These are phyloP conservation scores for Coffea humblotiana DNA, from an alignment of 305 asterid genomes.

Conservation along the genomic window DNA sequence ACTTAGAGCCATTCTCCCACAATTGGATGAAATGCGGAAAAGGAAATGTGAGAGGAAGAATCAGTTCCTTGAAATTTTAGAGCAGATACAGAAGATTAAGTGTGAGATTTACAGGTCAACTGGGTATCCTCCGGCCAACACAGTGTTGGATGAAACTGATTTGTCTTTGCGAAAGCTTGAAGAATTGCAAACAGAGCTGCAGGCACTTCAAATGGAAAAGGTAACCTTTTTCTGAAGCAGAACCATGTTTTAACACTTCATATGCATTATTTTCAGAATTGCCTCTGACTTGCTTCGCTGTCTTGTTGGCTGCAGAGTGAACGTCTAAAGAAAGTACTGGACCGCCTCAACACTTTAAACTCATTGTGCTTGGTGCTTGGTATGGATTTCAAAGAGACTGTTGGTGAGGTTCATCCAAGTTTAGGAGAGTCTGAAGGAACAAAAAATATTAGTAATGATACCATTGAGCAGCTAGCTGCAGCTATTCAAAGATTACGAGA, in stretches of 20 bases:
- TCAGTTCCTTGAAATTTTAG: constrained; percentile 64
- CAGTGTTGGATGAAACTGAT: constrained; percentile 67
- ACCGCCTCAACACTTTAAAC: constrained; percentile 60
- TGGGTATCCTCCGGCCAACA: constrained; percentile 33
- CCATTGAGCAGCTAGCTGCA: constrained; percentile 61
- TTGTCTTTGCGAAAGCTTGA: constrained; percentile 78
- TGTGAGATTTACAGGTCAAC: constrained; percentile 54
- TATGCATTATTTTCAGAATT: background rate
- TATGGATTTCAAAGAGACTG: constrained; percentile 73
- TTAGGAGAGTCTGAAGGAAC: constrained; percentile 73
- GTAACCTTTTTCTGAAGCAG: constrained; percentile 31
- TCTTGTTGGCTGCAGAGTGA: constrained; percentile 64
- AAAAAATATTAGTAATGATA: constrained; percentile 62
- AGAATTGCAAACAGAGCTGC: constrained; percentile 75
- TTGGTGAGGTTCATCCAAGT: constrained; percentile 77
- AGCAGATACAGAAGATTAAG: constrained; percentile 64
- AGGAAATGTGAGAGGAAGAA: constrained; percentile 73
- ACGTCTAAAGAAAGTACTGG: constrained; percentile 76
- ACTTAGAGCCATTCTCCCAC: constrained; percentile 74
- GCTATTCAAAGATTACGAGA: constrained; percentile 62
- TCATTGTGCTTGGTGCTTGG: constrained; percentile 90
- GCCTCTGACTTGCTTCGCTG: background rate
- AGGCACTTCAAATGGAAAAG: constrained; percentile 82
- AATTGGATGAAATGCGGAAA: constrained; percentile 89
- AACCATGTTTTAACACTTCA: constrained; percentile 10